Base-by-base conservation (phyloP, 345 rosid species). In the Ailanthus altissimus region DNA sequence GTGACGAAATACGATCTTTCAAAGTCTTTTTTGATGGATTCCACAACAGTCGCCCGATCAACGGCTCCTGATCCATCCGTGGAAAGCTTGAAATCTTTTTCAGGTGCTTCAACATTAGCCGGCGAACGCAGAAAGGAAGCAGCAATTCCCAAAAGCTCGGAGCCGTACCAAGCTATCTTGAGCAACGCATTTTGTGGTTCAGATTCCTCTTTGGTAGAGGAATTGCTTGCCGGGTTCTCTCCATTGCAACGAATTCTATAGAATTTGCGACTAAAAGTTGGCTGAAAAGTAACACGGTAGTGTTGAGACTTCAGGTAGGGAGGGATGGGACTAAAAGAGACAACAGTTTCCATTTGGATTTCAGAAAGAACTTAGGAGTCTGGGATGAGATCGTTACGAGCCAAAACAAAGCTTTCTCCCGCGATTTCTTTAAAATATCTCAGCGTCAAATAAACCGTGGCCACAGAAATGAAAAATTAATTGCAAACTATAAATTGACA, bases 101-200 rank as follows among this genome's bases (percentile, higher is more conserved):
- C 83, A 11, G 77, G 70, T 36, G 75, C 68, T 61, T 78, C 84
- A 45, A 49, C 20, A 25, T 5, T 67, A 12, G 88, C 78, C 5
- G 91, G 86, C 2, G 87, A 51, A 51, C 96, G 90, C 83, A 93
- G 59, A 77, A 82, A 78, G 0, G 99, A 95, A 67, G 97, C 97
- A 46, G 94, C 97, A 66, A 95, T 90, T 72, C 99, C 98, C 18
- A 95, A 87, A 23, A 90, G 88, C 90, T 95, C 99, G 42, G 99
- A 95, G 65, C 97, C 89, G 59, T 95, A 95, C 99, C 99, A 95
- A 25, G 98, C 98, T 56, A 86, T 75, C 81, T 90, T 95, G 64
- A 95, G 96, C 25, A 93, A 73, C 13, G 89, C 91, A 82, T 91
- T 93, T 50, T 90, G 90, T 1, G 92, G 84, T 36, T 81, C 90